A percentile compares a stretch with the other conserved stretches of the same genome.
phyloP scores from a whole-genome alignment of 306 rosid species.

The Coriaria nepalensis region DNA sequence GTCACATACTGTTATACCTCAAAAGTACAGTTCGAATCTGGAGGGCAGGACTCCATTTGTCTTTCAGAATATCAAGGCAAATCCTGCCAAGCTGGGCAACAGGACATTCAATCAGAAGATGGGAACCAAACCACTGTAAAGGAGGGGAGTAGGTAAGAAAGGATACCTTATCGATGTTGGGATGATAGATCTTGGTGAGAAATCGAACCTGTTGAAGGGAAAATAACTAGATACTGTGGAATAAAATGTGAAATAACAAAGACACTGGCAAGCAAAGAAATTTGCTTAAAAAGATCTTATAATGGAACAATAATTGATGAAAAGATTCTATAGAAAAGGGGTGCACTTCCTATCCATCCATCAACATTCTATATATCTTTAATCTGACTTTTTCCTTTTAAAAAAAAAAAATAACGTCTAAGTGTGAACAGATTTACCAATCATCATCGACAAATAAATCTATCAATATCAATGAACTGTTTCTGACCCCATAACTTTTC shows the following conservation, averaged over 20 bases:
- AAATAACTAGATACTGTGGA: neutral
- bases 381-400: no score
- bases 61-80: constrained; percentile 22
- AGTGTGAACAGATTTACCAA: no score
- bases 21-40: constrained; percentile 21
- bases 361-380: no score
- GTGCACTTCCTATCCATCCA: no score
- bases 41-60: constrained; percentile 23
- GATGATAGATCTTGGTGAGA: constrained; percentile 92
- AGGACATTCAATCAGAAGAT: constrained; percentile 5
- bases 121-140: neutral
- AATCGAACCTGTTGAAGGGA: constrained; percentile 64
- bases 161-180: constrained; percentile 90
- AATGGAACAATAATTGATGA: no score
- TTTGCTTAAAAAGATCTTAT: no score
- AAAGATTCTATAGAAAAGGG: no score
- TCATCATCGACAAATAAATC: no score
- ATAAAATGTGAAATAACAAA: constrained; percentile 7
- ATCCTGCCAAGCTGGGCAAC: constrained; percentile 16
- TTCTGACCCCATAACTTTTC: no score
- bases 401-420: no score
- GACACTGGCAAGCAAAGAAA: neutral
- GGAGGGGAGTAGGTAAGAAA: neutral
- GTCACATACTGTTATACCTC: constrained; percentile 11
- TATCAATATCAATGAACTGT: no score